Evolutionary conservation across 2,329 filamentous ascomycete species (phyloP).

Genomic region (Trichoderma pleuroti): DNA sequence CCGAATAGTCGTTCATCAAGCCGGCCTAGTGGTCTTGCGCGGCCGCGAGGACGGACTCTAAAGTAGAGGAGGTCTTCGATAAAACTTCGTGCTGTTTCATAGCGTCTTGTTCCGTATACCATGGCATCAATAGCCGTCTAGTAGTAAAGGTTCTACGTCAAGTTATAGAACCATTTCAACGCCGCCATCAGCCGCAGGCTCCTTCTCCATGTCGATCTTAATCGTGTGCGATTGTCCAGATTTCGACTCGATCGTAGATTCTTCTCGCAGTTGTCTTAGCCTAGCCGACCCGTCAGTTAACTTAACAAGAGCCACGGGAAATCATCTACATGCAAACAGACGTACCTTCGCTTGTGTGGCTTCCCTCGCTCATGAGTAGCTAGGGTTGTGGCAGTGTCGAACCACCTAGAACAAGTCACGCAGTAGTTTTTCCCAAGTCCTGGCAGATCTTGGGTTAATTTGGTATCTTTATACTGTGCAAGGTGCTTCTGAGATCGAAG

Average conservation of each 20-base stretch:
- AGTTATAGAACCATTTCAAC: conserved; percentile 33
- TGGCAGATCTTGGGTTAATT: conserved; percentile 81
- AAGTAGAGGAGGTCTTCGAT: conserved; percentile 33
- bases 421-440: conserved; percentile 85
- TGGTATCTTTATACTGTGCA: conserved; percentile 70
- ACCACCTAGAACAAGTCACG: conserved; percentile 92
- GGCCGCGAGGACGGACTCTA: conserved; percentile 44
- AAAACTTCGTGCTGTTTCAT: background rate
- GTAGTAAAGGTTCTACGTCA: background rate
- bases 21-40: conserved; percentile 45
- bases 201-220: conserved; percentile 41
- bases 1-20: conserved; percentile 30
- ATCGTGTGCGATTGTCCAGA: conserved; percentile 80
- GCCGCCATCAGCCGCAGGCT: conserved; percentile 26
- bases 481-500: conserved; percentile 76
- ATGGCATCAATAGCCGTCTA: background rate
- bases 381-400: conserved; percentile 78
- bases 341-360: conserved; percentile 79
- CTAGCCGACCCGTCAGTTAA: conserved; percentile 42
- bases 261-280: conserved; percentile 75
- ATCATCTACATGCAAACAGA: background rate
- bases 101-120: background rate
- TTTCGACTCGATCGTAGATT: conserved; percentile 79
- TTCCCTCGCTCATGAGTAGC: conserved; percentile 78
- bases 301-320: conserved; percentile 23